These are phyloP conservation scores for Mycena rosella DNA, from an alignment of 768 basidiomycete genomes.

Conservation along the genomic window DNA sequence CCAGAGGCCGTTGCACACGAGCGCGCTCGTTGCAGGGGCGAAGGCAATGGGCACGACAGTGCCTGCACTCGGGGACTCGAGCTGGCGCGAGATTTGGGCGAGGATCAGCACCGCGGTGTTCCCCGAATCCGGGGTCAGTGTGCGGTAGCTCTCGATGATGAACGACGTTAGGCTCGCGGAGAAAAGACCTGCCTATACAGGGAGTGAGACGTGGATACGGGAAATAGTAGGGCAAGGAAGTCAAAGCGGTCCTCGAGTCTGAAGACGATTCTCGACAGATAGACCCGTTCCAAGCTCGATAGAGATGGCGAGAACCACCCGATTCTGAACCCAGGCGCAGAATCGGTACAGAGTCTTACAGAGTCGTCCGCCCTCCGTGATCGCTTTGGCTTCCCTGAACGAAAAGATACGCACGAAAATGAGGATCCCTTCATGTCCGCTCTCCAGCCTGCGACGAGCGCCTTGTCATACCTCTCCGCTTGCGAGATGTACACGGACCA, in stretches of 20 bases:
- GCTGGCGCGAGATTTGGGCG: slow-evolving; percentile 22
- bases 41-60: neutral
- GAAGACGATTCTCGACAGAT: too few relatives aligned
- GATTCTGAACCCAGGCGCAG: too few relatives aligned
- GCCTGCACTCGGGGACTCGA: neutral
- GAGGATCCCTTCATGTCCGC: slow-evolving; percentile 30
- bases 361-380: too few relatives aligned
- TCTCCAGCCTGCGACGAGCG: slow-evolving; percentile 26
- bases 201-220: neutral
- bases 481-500: slow-evolving; percentile 26
- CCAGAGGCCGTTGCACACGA: slow-evolving; percentile 13
- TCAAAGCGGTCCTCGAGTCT: too few relatives aligned
- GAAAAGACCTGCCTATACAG: slow-evolving; percentile 38
- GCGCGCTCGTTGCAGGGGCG: neutral
- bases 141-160: slow-evolving; percentile 37
- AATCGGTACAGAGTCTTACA: too few relatives aligned
- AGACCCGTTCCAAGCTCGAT: too few relatives aligned
- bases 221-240: too few relatives aligned
- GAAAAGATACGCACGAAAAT: slow-evolving; percentile 33
- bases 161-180: slow-evolving; percentile 39
- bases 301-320: too few relatives aligned
- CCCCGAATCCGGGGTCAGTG: slow-evolving; percentile 27
- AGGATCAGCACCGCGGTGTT: slow-evolving; percentile 15
- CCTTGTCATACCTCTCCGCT: slow-evolving; percentile 29
- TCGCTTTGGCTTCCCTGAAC: too few relatives aligned